Base-by-base conservation (phyloP, 1,139 yeast species). In the Eremothecium cymbalariae region DNA sequence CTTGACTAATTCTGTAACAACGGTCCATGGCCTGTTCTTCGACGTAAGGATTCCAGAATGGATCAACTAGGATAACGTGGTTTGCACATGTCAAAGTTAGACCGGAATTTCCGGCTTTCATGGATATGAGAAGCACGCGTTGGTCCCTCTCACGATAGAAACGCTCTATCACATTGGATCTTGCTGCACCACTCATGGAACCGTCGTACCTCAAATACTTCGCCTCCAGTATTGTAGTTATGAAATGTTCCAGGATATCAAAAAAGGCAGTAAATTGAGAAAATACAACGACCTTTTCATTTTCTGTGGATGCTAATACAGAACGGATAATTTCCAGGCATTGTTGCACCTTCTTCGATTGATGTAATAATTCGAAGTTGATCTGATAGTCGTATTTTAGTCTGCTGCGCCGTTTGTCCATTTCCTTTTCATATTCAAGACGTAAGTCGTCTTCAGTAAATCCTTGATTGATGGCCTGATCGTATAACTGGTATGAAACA, bases 1-100 rank as follows among this genome's bases (percentile, higher is more conserved):
- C 70, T 60, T 88, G 98, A 5, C 96, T 95, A 46, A 88, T 83
- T 57, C 98, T 72, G 60, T 90, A 90, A 5, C 93, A 94, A 46
- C 98, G 73, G 57, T 85, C 96, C 72, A 83, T 85, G 0, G 97
- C 97, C 60, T 88, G 97, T 31, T 83, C 94, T 59, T 88, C 97
- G 3, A 88, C 95, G 57, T 71, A 88, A 1, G 96, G 97, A 53
- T 88, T 88, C 97, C 97, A 88, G 55, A 85, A 88, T 11, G 96
- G 96, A 55, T 88, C 97, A 67, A 84, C 71, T 8, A 88, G 71
- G 33, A 88, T 74, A 8, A 88, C 94, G 55, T 85, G 95, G 26
- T 85, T 81, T 0, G 97, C 97, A 62, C 94, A 83, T 0, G 96
- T 88, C 44, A 88, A 66, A 0, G 96, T 88, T 43, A 88, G 67